Base-by-base conservation (phyloP, 2,329 filamentous ascomycete genomes). In the Emmonsia crescens region DNA sequence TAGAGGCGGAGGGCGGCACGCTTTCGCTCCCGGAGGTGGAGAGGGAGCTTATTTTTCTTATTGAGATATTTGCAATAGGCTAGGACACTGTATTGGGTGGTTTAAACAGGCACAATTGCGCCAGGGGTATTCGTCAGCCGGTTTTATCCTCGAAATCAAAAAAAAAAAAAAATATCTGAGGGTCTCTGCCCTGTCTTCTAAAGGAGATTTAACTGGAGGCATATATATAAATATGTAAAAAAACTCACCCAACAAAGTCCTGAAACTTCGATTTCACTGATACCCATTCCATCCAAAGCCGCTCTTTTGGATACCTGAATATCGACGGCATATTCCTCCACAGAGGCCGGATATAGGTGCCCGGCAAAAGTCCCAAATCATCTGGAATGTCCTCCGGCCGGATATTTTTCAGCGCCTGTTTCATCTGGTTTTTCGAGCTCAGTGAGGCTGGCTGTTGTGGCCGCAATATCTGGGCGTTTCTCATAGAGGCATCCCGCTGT, bases 341-440 rank as follows among this genome's bases (percentile, higher is more conserved):
- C 38, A 74, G 60, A 4, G 74, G 75, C 56, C 68, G 69, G 21
- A 77, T 68, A 61, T 75, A 77, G 0, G 74, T 77, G 33, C 76
- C 76, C 14, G 76, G 76, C 54, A 81, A 67, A 52, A 80, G 49
- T 40, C 79, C 79, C 24, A 80, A 66, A 66, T 79, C 76, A 61
- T 77, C 73, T n/a, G 74, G 74, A 61, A 78, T 63, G 46, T 72
- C 70, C 21, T 69, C 62, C 38, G 67, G 65, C 48, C 70, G 66
- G 54, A 74, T 64, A 8, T 38, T 40, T 21, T 27, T 60, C 24
- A 70, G 67, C 55, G 60, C 60, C 14, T 74, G 69, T 59, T 69
- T 70, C 19, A 70, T 67, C 52, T 70, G 66, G 36, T 73, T 69
- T 57, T 70, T 71, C 68, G 77, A 73, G 59, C 76, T 77, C 36